Base-by-base conservation (phyloP, 164 flowering plant genomes). In the Aristolochia californica region DNA sequence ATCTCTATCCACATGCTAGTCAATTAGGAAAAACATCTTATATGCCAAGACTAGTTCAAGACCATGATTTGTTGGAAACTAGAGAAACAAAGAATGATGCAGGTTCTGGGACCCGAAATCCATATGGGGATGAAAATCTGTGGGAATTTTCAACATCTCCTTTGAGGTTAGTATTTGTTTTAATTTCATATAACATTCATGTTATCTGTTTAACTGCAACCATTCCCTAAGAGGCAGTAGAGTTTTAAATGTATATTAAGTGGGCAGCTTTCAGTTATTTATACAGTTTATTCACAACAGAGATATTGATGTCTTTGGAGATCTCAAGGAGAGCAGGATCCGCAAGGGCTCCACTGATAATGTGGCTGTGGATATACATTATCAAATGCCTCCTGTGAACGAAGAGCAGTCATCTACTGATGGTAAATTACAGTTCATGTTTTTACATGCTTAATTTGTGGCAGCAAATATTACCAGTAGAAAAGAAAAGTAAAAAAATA, bases 31-130 rank as follows among this genome's bases (percentile, higher is more conserved):
- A 74, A 47, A 20, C 64, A 13, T 62, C 67, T 61, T 53, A 67
- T 66, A 48, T 67, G 62, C 15, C 74, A 55, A 77, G 75, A 68
- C 49, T 62, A 68, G 43, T 25, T 56, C 65, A 64, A 30, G 72
- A 59, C 40, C 59, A 56, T 63, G 65, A 60, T 63, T 25, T 22
- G 66, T 25, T 59, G 57, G 73, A 64, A 52, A 60, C 27, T 40
- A 68, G 50, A 64, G 70, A 59, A 20, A 30, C 25, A 47, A 26
- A 50, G 12, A 14, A 53, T 40, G 48, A 63, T 13, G 23, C 17
- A 45, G 48, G 68, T 61, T 59, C 43, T 68, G 67, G 63, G 24
- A 66, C 64, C 57, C 60, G 48, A 20, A 66, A 70, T 48, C 59
- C 49, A 63, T 59, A 55, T 43, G 45, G 25, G 13, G 40, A 52